These are phyloP conservation scores for Solanum paucissectum DNA, from an alignment of 257 asterid species.

Conservation along the genomic window DNA sequence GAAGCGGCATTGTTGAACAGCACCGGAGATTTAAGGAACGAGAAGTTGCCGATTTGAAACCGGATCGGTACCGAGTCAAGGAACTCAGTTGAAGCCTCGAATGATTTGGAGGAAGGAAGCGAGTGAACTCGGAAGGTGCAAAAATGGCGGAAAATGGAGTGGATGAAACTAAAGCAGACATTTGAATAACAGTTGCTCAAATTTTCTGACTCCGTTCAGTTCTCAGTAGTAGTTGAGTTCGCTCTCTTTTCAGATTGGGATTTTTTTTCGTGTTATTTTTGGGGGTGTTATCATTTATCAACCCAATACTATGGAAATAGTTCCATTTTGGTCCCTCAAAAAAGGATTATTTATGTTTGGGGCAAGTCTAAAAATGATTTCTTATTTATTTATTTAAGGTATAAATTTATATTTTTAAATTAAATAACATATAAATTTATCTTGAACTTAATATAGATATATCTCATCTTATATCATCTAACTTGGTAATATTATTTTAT, in stretches of 20 bases:
- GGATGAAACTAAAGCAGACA: conserved; percentile 21
- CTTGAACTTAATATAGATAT: too few species aligned
- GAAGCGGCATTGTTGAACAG: conserved; percentile 43
- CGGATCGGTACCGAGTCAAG: conserved; percentile 9
- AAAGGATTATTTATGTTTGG: too few species aligned
- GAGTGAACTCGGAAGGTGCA: conserved; percentile 9
- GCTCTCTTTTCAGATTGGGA: background rate
- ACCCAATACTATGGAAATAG: background rate
- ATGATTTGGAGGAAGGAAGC: conserved; percentile 1
- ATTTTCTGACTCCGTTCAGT: background rate
- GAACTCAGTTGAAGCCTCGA: background rate
- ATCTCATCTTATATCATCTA: too few species aligned
- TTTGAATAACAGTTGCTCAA: conserved; percentile 20
- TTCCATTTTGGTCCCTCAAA: background rate
- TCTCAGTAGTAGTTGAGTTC: background rate
- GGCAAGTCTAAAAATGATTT: too few species aligned
- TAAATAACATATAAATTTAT: too few species aligned
- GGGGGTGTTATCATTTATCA: background rate
- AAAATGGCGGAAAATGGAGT: conserved; percentile 6
- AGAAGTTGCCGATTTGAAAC: conserved; percentile 8
- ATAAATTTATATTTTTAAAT: too few species aligned
- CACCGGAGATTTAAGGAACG: conserved; percentile 13
- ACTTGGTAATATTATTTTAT: too few species aligned
- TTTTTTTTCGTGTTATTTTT: background rate
- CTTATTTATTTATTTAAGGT: too few species aligned